These are phyloP conservation scores for Trichoderma aggressivum DNA, from an alignment of 2,329 filamentous ascomycete genomes.

Conservation along the genomic window DNA sequence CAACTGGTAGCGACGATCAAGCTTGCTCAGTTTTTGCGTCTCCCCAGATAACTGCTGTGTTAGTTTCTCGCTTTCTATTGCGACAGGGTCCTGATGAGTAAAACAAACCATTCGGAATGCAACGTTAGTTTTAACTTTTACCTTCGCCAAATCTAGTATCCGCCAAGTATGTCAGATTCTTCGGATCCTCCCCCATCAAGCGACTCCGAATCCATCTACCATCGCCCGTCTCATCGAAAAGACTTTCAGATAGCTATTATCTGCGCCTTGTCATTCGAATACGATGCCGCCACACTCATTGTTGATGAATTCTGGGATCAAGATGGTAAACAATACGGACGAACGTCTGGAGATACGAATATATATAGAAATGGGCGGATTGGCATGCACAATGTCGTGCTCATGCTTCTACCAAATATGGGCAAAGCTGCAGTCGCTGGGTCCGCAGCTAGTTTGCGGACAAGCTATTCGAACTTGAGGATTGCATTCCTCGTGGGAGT, in stretches of 20 bases:
- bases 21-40: no score
- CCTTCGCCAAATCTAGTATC: background rate
- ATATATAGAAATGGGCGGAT: conserved; percentile 27
- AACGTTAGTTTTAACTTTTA: background rate
- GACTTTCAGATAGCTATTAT: conserved; percentile 25
- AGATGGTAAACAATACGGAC: conserved; percentile 22
- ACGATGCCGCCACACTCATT: conserved; percentile 19
- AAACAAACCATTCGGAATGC: background rate
- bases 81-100: background rate
- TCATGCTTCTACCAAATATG: conserved; percentile 24
- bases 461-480: conserved; percentile 22
- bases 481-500: conserved; percentile 22
- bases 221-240: background rate
- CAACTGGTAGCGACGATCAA: no score
- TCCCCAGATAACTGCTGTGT: no score
- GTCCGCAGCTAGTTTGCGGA: background rate
- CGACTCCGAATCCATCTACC: background rate
- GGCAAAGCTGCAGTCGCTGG: conserved; percentile 21
- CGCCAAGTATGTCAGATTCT: background rate
- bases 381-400: conserved; percentile 25
- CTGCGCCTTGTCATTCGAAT: conserved; percentile 23
- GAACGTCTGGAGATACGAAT: conserved; percentile 29
- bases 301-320: conserved; percentile 24
- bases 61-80: no score
- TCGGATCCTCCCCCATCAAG: background rate